Percentiles rank a stretch among this genome's conserved stretches.
These are phyloP conservation scores for Blastocystis sp. DNA, from an alignment of 352 stramenopile species.

Conservation along the genomic window DNA sequence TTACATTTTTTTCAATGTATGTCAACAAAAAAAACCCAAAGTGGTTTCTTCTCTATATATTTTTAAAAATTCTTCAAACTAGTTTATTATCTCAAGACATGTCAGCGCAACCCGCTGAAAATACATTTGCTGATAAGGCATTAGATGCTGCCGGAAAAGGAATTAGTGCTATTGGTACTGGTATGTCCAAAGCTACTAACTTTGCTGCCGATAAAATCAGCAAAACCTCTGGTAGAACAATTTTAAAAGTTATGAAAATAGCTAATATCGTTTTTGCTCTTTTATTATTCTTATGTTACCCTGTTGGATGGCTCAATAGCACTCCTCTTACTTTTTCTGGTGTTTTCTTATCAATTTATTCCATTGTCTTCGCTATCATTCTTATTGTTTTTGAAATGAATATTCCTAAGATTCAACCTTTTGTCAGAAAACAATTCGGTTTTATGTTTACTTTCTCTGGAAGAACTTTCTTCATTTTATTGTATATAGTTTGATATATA, in stretches of 20 bases:
- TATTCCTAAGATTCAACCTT: conserved; percentile 21
- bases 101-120: too few species aligned
- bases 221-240: conserved; percentile 10
- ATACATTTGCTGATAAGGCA: conserved; percentile 26
- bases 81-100: too few species aligned
- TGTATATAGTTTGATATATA: background rate
- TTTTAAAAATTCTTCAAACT: too few species aligned
- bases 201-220: conserved; percentile 27
- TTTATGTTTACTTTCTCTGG: conserved; percentile 36
- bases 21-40: too few species aligned
- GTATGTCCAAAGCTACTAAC: conserved; percentile 27
- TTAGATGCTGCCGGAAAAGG: conserved; percentile 23
- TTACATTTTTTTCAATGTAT: too few species aligned
- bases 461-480: conserved; percentile 30
- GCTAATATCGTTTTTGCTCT: conserved; percentile 19
- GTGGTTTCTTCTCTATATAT: too few species aligned
- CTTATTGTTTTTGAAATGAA: conserved; percentile 25
- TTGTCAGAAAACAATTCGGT: conserved; percentile 34
- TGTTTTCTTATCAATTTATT: conserved; percentile 19
- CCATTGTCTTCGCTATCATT: conserved; percentile 8
- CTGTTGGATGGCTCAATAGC: conserved; percentile 8
- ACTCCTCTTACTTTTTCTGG: conserved; percentile 14
- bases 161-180: conserved; percentile 8
- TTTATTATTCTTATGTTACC: conserved; percentile 16
- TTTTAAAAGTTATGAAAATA: conserved; percentile 18